Percentiles rank a stretch among this genome's conserved stretches.
Conservation (phyloP, 768 basidiomycete species). For the Kwoniella dejecticola region DNA sequence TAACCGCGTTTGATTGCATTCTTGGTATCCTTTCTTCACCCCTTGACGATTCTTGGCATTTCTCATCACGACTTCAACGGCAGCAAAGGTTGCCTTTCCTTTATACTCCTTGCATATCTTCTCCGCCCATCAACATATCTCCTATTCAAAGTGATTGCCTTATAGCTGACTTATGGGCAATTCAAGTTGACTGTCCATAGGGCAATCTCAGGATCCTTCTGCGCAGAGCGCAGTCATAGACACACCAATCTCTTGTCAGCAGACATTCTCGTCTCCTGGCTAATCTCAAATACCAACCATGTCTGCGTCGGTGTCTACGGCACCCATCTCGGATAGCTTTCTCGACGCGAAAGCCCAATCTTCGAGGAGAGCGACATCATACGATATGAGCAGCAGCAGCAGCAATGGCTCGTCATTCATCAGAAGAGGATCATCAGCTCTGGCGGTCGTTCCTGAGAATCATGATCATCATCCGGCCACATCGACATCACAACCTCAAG, state of each 20-base stretch:
- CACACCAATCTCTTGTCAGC: too few species aligned
- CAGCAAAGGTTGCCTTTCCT: constrained; percentile 1
- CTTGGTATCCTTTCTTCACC: too few species aligned
- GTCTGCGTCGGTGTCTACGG: not conserved
- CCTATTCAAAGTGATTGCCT: too few species aligned
- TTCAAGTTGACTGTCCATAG: too few species aligned
- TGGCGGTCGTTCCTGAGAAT: constrained; percentile 19
- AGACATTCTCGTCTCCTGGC: too few species aligned
- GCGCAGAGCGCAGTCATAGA: constrained; percentile 7
- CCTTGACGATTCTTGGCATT: too few species aligned
- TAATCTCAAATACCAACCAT: too few species aligned
- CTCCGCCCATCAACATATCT: too few species aligned
- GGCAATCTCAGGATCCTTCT: not conserved
- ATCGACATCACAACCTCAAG: not conserved
- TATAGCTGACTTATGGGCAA: not conserved
- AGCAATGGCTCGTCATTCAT: not conserved
- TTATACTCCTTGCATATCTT: constrained; percentile 1
- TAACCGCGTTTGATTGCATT: too few species aligned
- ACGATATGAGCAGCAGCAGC: not conserved
- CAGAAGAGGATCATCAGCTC: constrained; percentile 7
- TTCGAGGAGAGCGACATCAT: not conserved
- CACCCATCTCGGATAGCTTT: constrained; percentile 9
- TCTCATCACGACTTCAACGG: too few species aligned
- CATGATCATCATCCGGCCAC: not conserved
- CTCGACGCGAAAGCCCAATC: constrained; percentile 14